Evolutionary conservation across 2,329 filamentous ascomycete species (phyloP).

Genomic region (Trematosphaeria pertusa): DNA sequence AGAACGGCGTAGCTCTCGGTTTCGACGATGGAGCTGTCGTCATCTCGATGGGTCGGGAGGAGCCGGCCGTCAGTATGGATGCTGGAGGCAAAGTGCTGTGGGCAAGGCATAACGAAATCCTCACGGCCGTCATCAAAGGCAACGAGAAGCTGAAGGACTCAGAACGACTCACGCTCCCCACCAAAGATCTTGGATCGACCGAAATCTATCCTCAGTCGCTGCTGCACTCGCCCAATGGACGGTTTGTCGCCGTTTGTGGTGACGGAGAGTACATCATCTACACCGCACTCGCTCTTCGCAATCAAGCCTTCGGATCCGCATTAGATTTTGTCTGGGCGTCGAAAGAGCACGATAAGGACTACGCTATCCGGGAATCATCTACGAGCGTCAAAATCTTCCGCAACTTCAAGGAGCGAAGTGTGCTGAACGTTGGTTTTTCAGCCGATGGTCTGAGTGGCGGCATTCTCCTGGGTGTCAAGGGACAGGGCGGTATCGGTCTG

Average conservation of each 20-base stretch:
- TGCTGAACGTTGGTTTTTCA: conserved; percentile 92
- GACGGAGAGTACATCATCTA: conserved; percentile 99
- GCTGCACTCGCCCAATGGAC: conserved; percentile 92
- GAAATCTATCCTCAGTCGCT: conserved; percentile 97
- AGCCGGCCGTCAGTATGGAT: conserved; percentile 98
- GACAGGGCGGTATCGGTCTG: conserved; percentile 91
- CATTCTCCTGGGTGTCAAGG: conserved; percentile 90
- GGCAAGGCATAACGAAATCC: conserved; percentile 93
- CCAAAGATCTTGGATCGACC: conserved; percentile 94
- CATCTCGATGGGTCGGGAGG: conserved; percentile 95
- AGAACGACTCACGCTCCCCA: conserved; percentile 81
- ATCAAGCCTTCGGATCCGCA: conserved; percentile 95
- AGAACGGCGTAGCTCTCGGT: conserved; percentile 92
- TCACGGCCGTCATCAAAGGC: conserved; percentile 93
- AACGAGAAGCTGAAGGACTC: conserved; percentile 90
- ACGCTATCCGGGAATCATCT: conserved; percentile 91
- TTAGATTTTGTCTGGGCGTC: conserved; percentile 97
- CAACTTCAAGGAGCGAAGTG: conserved; percentile 95
- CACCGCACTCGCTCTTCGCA: conserved; percentile 93
- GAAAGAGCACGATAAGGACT: conserved; percentile 98
- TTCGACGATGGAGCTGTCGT: conserved; percentile 98
- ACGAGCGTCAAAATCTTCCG: conserved; percentile 97
- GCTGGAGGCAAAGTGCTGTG: conserved; percentile 93
- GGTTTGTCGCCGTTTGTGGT: conserved; percentile 88
- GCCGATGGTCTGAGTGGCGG: conserved; percentile 91